Conservation (phyloP, 495 filamentous ascomycete genomes). For the Penicillium desertorum region DNA sequence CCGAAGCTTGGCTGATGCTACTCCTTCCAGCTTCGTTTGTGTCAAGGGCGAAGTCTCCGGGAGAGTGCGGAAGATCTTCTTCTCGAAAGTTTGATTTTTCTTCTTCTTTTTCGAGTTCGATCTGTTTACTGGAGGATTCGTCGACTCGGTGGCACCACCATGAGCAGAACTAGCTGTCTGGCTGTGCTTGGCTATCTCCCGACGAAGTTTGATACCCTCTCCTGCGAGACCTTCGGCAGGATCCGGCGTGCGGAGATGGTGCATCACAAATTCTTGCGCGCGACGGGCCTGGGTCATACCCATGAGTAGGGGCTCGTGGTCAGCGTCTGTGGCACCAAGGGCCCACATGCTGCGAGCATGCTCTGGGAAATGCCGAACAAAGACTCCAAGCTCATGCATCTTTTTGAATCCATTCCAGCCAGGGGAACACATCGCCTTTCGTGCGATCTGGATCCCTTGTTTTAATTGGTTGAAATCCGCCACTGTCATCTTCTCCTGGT, state of each 20-base stretch:
- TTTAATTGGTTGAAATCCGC: slow-evolving; percentile 61
- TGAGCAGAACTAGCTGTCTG: slow-evolving; percentile 11
- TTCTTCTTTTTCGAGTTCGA: slow-evolving; percentile 22
- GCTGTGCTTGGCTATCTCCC: slow-evolving; percentile 29
- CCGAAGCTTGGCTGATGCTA: slow-evolving; percentile 81
- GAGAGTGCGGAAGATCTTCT: slow-evolving; percentile 37
- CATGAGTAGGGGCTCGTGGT: slow-evolving; percentile 41
- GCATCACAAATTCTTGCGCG: slow-evolving; percentile 60
- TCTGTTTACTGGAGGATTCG: slow-evolving; percentile 13
- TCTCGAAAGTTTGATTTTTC: slow-evolving; percentile 35
- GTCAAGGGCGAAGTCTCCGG: slow-evolving; percentile 54
- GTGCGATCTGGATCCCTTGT: slow-evolving; percentile 62
- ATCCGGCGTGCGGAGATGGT: slow-evolving; percentile 47
- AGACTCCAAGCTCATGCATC: slow-evolving; percentile 76
- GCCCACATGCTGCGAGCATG: slow-evolving; percentile 60
- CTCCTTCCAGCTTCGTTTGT: slow-evolving; percentile 67
- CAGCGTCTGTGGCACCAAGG: slow-evolving; percentile 45
- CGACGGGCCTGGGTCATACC: slow-evolving; percentile 57
- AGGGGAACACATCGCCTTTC: slow-evolving; percentile 53
- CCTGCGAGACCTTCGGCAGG: slow-evolving; percentile 53
- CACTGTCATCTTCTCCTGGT: slow-evolving; percentile 49
- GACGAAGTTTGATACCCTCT: slow-evolving; percentile 45
- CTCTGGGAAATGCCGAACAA: slow-evolving; percentile 58
- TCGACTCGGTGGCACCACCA: slow-evolving; percentile 20
- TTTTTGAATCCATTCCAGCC: slow-evolving; percentile 65